Conservation (phyloP, 441 rosid genomes). For the Gossypium schwendimanii region DNA sequence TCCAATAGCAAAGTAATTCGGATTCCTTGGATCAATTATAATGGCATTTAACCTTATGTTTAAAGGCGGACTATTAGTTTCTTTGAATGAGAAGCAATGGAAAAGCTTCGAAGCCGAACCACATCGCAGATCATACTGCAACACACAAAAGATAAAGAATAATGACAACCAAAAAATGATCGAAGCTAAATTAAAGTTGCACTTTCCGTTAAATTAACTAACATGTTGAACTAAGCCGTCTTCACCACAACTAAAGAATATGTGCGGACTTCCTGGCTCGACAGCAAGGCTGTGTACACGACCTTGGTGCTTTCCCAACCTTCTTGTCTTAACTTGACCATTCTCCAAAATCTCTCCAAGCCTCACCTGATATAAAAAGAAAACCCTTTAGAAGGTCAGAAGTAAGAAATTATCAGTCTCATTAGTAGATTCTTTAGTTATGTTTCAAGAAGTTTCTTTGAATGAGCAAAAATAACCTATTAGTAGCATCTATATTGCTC, state of each 20-base stretch:
- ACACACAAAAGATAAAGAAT: conserved; percentile 8
- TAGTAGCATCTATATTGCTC: neutral
- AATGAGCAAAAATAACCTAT: neutral
- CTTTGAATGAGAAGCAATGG: conserved; percentile 36
- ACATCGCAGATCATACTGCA: conserved; percentile 64
- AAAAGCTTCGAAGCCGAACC: conserved; percentile 37
- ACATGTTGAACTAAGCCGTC: conserved; percentile 77
- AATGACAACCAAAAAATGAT: conserved; percentile 1
- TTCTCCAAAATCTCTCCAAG: conserved; percentile 48
- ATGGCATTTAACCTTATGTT: conserved; percentile 43
- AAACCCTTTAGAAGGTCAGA: neutral
- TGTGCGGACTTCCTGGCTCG: conserved; percentile 65
- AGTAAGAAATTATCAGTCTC: neutral
- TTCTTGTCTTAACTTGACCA: conserved; percentile 42
- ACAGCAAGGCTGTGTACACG: conserved; percentile 53
- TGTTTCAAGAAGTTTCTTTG: neutral
- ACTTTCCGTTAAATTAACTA: conserved; percentile 22
- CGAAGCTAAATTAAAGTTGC: neutral
- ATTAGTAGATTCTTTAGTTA: neutral
- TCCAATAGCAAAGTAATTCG: conserved; percentile 48
- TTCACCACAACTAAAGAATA: conserved; percentile 63
- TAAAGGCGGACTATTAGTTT: conserved; percentile 35
- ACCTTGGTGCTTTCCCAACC: conserved; percentile 55
- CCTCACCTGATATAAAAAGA: conserved; percentile 40
- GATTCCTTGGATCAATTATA: conserved; percentile 53